These are phyloP conservation scores for Aspergillus floridensis DNA, from an alignment of 2,329 filamentous ascomycete species.

Conservation along the genomic window DNA sequence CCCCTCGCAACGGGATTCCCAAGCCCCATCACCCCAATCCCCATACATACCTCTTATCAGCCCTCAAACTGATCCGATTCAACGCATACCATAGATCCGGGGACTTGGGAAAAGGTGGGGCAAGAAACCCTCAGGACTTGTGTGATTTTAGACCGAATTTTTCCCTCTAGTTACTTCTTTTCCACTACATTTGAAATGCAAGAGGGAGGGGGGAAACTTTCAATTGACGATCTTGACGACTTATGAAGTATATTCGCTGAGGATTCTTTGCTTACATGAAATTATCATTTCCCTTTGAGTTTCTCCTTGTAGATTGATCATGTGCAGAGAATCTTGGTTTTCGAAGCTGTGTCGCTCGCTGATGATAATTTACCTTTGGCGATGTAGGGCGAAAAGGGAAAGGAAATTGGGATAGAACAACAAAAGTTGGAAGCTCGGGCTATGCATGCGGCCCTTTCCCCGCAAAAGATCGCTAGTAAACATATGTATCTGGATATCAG, in stretches of 20 bases:
- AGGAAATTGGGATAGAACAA: background rate
- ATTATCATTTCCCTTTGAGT: no score
- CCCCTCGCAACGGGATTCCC: background rate
- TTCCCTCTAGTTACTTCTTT: no score
- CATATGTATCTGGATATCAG: background rate
- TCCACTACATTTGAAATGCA: background rate
- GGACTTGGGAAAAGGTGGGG: background rate
- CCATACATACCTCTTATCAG: background rate
- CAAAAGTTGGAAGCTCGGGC: no score
- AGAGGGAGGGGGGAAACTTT: background rate
- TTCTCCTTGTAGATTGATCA: no score
- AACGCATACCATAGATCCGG: background rate
- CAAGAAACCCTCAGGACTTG: background rate
- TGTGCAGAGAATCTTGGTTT: no score
- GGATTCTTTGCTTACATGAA: background rate
- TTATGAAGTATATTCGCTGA: background rate
- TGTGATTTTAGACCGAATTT: background rate
- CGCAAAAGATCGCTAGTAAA: background rate
- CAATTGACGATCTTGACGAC: background rate
- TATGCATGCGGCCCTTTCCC: background rate
- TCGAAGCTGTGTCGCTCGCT: no score
- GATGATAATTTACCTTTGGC: background rate
- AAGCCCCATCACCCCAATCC: background rate
- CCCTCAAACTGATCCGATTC: background rate
- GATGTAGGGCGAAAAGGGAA: background rate